A percentile compares a stretch with the other conserved stretches of the same genome.
Evolutionary conservation across 257 asterid genomes (phyloP).

Genomic region (Solanum corneliomulleri): DNA sequence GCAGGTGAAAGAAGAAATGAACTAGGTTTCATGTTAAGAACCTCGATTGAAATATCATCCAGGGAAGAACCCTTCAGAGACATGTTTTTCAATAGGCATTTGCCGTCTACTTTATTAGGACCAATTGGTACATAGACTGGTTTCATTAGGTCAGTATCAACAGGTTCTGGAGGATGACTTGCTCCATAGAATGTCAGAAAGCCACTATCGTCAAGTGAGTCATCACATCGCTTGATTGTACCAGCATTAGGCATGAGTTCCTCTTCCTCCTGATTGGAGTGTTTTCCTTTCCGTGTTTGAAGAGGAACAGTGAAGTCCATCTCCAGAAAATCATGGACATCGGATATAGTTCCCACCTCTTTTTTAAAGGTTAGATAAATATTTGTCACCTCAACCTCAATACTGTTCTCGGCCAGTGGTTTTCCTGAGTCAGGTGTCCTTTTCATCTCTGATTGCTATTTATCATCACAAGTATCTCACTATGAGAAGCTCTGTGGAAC

Average conservation of each 20-base stretch:
- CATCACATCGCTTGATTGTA: not conserved
- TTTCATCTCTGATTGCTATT: not conserved
- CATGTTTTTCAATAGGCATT: not conserved
- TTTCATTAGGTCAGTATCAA: slow-evolving; percentile 5
- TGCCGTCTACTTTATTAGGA: not conserved
- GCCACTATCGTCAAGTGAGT: not conserved
- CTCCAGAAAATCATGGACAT: not conserved
- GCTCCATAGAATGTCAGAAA: not conserved
- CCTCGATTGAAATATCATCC: not conserved
- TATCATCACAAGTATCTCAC: slow-evolving; percentile 1
- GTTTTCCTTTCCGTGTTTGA: not conserved
- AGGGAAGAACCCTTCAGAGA: not conserved
- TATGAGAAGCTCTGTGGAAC: not conserved
- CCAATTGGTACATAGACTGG: not conserved
- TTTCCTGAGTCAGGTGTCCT: not conserved
- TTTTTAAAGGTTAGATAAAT: not conserved
- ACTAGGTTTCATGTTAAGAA: slow-evolving; percentile 17
- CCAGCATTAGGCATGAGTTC: not conserved
- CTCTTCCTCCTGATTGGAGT: not conserved
- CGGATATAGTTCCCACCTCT: not conserved
- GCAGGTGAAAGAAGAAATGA: slow-evolving; percentile 20
- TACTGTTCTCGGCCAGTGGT: not conserved
- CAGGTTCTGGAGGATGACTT: slow-evolving; percentile 5
- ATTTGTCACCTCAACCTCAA: not conserved
- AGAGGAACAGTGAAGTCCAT: not conserved